phyloP scores from a whole-genome alignment of 2,329 filamentous ascomycete species.

The Hypoxylon sp. region DNA sequence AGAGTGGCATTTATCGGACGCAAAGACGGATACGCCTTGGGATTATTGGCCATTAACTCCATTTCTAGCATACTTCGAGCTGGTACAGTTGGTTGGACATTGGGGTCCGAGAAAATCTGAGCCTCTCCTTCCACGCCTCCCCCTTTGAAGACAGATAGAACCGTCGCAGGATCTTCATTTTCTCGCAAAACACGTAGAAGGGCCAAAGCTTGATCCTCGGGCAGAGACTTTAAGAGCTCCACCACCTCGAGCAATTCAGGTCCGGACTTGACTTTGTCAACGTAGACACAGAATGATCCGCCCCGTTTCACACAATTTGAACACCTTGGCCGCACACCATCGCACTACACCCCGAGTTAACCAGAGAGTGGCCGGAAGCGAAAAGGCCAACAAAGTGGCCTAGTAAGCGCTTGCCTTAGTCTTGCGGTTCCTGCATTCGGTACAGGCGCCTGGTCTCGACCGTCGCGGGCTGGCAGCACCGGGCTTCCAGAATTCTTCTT shows the following conservation, averaged over 20 bases:
- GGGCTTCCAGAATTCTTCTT: neutral
- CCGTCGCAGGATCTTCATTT: slow-evolving; percentile 43
- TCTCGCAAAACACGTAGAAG: slow-evolving; percentile 47
- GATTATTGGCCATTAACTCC: slow-evolving; percentile 50
- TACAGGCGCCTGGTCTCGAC: slow-evolving; percentile 43
- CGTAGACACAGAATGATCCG: slow-evolving; percentile 33
- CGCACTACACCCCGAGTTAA: slow-evolving; percentile 36
- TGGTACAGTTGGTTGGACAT: neutral
- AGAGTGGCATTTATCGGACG: slow-evolving; percentile 28
- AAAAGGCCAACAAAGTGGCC: neutral
- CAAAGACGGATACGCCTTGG: slow-evolving; percentile 45
- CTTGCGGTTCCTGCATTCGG: slow-evolving; percentile 44
- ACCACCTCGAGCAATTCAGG: slow-evolving; percentile 48
- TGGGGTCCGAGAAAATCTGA: neutral
- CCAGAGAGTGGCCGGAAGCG: slow-evolving; percentile 3
- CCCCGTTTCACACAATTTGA: slow-evolving; percentile 42
- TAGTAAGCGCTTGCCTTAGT: slow-evolving; percentile 35
- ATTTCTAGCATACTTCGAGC: slow-evolving; percentile 36
- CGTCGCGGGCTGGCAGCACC: slow-evolving; percentile 1
- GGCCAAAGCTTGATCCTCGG: slow-evolving; percentile 38
- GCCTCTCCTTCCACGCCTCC: neutral
- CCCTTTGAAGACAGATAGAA: slow-evolving; percentile 45
- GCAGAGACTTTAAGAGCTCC: slow-evolving; percentile 46
- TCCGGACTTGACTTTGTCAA: slow-evolving; percentile 38
- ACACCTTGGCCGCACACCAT: slow-evolving; percentile 44